phyloP scores from a whole-genome alignment of 179 eudicot genomes.

The Drosera spatulata region DNA sequence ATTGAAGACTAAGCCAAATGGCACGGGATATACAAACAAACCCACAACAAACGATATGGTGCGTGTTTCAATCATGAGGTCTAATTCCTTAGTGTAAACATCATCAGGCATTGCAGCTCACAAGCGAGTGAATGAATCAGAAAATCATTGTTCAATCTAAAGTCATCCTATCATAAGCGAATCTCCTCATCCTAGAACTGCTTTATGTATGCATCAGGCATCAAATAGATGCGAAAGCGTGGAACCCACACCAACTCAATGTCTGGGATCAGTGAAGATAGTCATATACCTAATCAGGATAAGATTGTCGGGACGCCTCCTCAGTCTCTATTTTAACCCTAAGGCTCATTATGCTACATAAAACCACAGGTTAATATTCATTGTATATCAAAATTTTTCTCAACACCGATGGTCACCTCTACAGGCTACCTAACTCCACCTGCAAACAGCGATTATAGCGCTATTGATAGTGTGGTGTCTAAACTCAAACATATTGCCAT shows the following conservation, averaged over 20 bases:
- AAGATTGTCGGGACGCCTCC: conserved; percentile 20
- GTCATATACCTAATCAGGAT: too few relatives aligned
- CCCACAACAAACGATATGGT: conserved; percentile 20
- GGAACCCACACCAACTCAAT: conserved; percentile 13
- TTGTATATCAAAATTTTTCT: conserved; percentile 20
- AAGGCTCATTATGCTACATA: conserved; percentile 47
- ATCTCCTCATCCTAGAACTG: conserved; percentile 33
- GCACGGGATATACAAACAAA: conserved; percentile 21
- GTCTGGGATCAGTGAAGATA: too few relatives aligned
- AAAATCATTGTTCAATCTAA: conserved; percentile 18
- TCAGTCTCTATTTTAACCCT: conserved; percentile 18
- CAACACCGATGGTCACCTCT: conserved; percentile 30
- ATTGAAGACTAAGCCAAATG: conserved; percentile 24
- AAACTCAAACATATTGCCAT: conserved; percentile 68
- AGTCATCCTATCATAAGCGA: conserved; percentile 26
- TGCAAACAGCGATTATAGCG: conserved; percentile 29
- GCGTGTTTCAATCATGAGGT: conserved; percentile 30
- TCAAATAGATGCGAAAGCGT: conserved; percentile 14
- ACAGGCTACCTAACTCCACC: conserved; percentile 60
- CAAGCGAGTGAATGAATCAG: conserved; percentile 31
- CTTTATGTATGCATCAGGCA: conserved; percentile 20
- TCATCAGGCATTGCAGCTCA: conserved; percentile 38
- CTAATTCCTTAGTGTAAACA: conserved; percentile 48
- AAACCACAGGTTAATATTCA: conserved; percentile 38
- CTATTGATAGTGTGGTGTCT: conserved; percentile 51